Conservation (phyloP, 1,139 yeast genomes). For the Magnusiomyces suaveolens region DNA sequence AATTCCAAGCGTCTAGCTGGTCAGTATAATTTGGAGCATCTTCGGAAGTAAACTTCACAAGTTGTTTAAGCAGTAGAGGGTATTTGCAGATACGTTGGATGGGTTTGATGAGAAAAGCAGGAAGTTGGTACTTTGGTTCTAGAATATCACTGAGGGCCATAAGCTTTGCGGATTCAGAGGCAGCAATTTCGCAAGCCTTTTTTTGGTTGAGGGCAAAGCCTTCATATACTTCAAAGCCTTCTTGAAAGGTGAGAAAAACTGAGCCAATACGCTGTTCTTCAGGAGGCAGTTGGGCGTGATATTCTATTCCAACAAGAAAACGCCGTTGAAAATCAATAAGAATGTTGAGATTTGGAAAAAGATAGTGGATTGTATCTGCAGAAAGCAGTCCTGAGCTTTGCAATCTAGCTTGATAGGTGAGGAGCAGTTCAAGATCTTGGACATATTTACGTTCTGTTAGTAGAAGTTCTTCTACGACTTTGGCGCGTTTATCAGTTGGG, state of each 20-base stretch:
- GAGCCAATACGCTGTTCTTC: constrained; percentile 81
- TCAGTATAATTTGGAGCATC: constrained; percentile 55
- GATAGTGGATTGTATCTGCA: constrained; percentile 66
- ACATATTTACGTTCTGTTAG: constrained; percentile 90
- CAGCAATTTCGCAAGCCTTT: constrained; percentile 73
- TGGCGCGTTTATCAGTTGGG: constrained; percentile 40
- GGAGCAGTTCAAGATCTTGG: constrained; percentile 71
- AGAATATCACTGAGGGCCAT: constrained; percentile 51
- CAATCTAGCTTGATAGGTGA: constrained; percentile 59
- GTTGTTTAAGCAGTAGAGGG: constrained; percentile 70
- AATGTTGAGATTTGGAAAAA: constrained; percentile 80
- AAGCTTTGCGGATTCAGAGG: constrained; percentile 50
- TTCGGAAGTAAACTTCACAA: constrained; percentile 54
- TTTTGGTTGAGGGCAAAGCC: constrained; percentile 80
- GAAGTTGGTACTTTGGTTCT: constrained; percentile 83
- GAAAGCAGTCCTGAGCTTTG: constrained; percentile 56
- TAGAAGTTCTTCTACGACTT: constrained; percentile 73
- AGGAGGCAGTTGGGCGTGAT: constrained; percentile 67
- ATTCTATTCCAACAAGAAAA: constrained; percentile 78
- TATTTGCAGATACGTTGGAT: constrained; percentile 91
- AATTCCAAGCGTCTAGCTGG: constrained; percentile 55
- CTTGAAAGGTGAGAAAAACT: constrained; percentile 64
- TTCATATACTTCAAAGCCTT: constrained; percentile 80
- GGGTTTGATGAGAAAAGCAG: constrained; percentile 83
- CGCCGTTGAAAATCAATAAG: constrained; percentile 89